A percentile compares a stretch with the other conserved stretches of the same genome.
Conservation (phyloP, 2,329 filamentous ascomycete genomes). For the Ceratocystiopsis minuta region DNA sequence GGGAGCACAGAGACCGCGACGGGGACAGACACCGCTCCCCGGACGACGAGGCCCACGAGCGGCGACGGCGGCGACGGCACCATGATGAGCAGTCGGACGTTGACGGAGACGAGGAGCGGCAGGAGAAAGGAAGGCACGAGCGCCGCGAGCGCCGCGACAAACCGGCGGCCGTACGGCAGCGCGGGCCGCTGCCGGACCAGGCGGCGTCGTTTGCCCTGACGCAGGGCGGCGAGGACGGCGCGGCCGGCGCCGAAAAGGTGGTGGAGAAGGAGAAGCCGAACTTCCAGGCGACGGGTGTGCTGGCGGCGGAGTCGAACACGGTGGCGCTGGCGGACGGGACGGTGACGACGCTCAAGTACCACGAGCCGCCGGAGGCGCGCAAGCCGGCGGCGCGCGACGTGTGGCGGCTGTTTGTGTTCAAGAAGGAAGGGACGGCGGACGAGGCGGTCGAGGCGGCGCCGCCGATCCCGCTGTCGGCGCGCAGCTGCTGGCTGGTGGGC, state of each 20-base stretch:
- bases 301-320: conserved; percentile 76
- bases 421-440: conserved; percentile 45
- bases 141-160: neutral
- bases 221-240: conserved; percentile 18
- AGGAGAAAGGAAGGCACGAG: neutral
- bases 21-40: neutral
- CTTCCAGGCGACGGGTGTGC: conserved; percentile 57
- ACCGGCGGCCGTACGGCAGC: conserved; percentile 13
- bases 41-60: neutral
- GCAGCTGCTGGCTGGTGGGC: conserved; percentile 84
- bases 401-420: conserved; percentile 92
- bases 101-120: neutral
- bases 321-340: conserved; percentile 54
- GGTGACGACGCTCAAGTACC: conserved; percentile 75
- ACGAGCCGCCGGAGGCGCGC: conserved; percentile 83
- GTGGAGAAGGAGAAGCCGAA: conserved; percentile 65
- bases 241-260: conserved; percentile 20
- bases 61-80: neutral
- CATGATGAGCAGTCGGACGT: neutral
- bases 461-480: conserved; percentile 31
- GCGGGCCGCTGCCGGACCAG: conserved; percentile 41
- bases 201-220: conserved; percentile 39
- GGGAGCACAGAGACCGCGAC: neutral
- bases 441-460: conserved; percentile 44
- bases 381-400: conserved; percentile 62